A percentile compares a stretch with the other conserved stretches of the same genome.
phyloP scores from a whole-genome alignment of 73 alveolate species.

The Paramecium octaurelia region DNA sequence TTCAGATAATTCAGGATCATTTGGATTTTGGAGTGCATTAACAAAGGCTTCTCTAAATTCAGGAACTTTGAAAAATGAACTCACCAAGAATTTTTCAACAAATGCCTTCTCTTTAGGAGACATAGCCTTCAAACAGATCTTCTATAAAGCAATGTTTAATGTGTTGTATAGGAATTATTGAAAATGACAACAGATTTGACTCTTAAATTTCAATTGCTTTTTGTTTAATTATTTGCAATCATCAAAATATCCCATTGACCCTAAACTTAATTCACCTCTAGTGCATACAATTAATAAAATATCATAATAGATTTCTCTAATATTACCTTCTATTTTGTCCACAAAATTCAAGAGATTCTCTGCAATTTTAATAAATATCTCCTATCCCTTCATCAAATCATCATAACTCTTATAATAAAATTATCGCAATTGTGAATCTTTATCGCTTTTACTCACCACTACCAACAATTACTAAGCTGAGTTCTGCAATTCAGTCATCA shows the following conservation, averaged over 20 bases:
- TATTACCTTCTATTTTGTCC: background rate
- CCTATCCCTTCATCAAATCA: constrained; percentile 20
- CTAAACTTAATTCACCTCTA: constrained; percentile 36
- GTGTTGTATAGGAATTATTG: background rate
- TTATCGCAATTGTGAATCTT: background rate
- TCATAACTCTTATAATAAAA: constrained; percentile 29
- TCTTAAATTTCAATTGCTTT: background rate
- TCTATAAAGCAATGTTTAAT: background rate
- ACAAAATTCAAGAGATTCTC: constrained; percentile 13
- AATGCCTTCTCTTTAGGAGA: background rate
- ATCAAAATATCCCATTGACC: constrained; percentile 40
- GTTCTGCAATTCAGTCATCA: background rate
- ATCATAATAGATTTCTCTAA: constrained; percentile 12
- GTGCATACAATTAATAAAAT: background rate
- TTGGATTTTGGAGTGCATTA: background rate
- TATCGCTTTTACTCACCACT: background rate
- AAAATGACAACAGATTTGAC: background rate
- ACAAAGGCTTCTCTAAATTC: constrained; percentile 19
- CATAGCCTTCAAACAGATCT: background rate
- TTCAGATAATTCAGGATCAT: constrained; percentile 27
- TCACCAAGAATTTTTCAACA: background rate
- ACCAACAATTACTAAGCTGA: background rate
- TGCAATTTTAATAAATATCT: constrained; percentile 12
- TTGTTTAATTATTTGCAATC: background rate
- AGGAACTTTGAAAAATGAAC: constrained; percentile 21